Base-by-base conservation (phyloP, 257 asterid genomes). In the Plectranthus barbatus region DNA sequence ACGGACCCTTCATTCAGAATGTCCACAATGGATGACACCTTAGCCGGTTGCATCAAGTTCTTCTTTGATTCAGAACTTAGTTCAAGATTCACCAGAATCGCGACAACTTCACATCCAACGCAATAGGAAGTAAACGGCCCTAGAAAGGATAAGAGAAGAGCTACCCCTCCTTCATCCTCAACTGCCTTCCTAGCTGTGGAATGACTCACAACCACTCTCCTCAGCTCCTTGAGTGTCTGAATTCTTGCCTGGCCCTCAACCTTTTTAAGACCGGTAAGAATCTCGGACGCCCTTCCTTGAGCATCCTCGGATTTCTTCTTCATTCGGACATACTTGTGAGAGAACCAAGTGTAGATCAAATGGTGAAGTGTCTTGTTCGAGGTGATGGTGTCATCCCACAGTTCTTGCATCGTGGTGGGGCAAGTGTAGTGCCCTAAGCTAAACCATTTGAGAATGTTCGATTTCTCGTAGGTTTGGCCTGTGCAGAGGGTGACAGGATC, bases 401-500 rank as follows among this genome's bases (percentile, higher is more conserved):
- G 82, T 45, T 84, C 95, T 61, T 86, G 91, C 95, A 87, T 87
- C 4, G 95, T 87, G 34, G 95, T 87, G 66, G 93, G 95, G 54
- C 93, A 87, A 58, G 93, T 87, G 79, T 73, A 84, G 64, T 84
- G 90, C 50, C 95, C 95, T 66, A 87, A 69, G 60, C 81, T 77
- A 56, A 87, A 81, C 93, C 93, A 87, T 79, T 84, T 87, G 73
- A 83, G 90, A 56, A 87, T 87, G 81, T 87, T 87, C 73, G 82
- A 67, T 68, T 77, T 84, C 79, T 87, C 93, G 23, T 87, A 87
- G 20, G 95, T 87, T 68, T 87, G 95, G 9, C 95, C 93, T 2
- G 95, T 87, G 79, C 93, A 87, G 34, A 87, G 95, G n/a, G 93
- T 87, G 3, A 87, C 93, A 48, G 95, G 95, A 40, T 87, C 95